Evolutionary conservation across 331 rosid genomes (phyloP).

Genomic region (Prunus yedoensis): DNA sequence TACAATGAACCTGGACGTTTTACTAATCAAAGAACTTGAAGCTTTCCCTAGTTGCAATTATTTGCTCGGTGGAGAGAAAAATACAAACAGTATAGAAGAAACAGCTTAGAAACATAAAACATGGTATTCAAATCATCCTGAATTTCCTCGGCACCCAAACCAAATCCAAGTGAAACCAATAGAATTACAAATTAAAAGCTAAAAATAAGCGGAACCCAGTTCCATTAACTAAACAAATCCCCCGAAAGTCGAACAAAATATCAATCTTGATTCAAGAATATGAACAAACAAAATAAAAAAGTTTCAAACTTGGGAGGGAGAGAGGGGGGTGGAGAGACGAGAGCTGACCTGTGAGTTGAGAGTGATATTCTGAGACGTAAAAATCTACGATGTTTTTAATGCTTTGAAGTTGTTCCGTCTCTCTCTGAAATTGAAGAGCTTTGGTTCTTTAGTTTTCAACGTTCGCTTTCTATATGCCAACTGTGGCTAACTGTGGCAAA

Average conservation of each 20-base stretch:
- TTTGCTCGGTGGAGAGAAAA: too few relatives aligned
- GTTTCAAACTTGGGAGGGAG: too few relatives aligned
- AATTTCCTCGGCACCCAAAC: conserved; percentile 2
- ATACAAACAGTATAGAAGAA: too few relatives aligned
- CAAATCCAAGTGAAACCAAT: background rate
- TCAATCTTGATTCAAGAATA: conserved; percentile 1
- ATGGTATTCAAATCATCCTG: background rate
- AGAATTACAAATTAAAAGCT: background rate
- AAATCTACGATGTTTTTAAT: background rate
- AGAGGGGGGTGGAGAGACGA: background rate
- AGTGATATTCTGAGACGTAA: background rate
- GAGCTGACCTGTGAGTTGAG: conserved; percentile 8
- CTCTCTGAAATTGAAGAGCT: background rate
- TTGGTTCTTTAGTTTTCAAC: background rate
- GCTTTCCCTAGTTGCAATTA: too few relatives aligned
- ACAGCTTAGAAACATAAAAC: background rate
- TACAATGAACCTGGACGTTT: conserved; percentile 3
- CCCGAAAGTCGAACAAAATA: background rate
- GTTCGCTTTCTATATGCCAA: background rate
- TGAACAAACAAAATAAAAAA: background rate
- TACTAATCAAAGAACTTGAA: too few relatives aligned
- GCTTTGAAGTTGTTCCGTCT: background rate
- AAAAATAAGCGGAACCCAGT: background rate
- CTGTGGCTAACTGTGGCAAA: conserved; percentile 4
- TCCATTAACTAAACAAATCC: background rate